A percentile compares a stretch with the other conserved stretches of the same genome.
Conservation (phyloP, 2,329 filamentous ascomycete genomes). For the Aspergillus sp. region DNA sequence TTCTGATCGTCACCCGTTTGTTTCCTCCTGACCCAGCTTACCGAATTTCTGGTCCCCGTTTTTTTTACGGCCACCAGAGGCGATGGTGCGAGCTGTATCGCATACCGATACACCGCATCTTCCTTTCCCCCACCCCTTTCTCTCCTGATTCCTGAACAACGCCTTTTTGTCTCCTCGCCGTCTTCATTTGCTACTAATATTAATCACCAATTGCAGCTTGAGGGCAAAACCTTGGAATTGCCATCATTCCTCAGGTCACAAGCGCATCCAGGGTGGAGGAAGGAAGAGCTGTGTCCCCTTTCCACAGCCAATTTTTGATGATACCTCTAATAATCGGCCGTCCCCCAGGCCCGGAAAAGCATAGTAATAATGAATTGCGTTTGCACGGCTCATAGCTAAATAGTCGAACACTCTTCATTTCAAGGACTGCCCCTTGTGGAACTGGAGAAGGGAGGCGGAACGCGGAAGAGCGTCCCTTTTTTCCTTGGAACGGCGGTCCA, state of each 20-base stretch:
- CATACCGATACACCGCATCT: constrained; percentile 9
- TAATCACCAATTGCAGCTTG: not conserved
- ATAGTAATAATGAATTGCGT: not conserved
- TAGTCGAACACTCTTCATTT: not conserved
- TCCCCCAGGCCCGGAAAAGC: not conserved
- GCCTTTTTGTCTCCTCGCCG: constrained; percentile 2
- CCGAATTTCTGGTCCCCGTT: not conserved
- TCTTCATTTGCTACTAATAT: constrained; percentile 5
- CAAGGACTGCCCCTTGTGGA: not conserved
- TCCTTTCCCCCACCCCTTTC: not conserved
- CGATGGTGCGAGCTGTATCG: not conserved
- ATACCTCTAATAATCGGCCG: not conserved
- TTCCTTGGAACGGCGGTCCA: constrained; percentile 19
- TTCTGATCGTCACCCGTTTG: constrained; percentile 15
- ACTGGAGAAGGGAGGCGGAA: not conserved
- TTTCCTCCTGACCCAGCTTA: constrained; percentile 3
- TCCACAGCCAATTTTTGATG: not conserved
- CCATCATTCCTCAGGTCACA: not conserved
- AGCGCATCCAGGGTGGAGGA: not conserved
- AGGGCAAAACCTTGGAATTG: not conserved
- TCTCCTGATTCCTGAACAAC: constrained; percentile 5
- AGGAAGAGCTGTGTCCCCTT: not conserved
- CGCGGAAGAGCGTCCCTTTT: not conserved
- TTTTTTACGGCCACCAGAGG: not conserved
- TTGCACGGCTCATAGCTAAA: constrained; percentile 1